Evolutionary conservation across 2,329 filamentous ascomycete species (phyloP), one percentile per base, ranked within the genome.

Genomic region (Samsoniella hepiali): DNA sequence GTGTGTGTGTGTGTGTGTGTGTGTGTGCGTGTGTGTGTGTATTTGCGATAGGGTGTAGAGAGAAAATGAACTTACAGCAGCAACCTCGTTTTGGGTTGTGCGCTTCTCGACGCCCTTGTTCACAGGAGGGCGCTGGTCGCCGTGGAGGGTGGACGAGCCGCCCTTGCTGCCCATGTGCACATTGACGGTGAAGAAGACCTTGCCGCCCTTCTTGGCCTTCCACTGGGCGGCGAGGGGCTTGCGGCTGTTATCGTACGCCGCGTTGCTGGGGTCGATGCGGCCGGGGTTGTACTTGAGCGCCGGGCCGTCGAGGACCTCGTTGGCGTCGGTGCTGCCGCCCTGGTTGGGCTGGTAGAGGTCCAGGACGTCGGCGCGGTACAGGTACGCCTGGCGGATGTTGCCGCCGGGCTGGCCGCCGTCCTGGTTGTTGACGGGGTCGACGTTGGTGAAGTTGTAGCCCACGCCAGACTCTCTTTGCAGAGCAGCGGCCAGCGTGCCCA

Each of bases 361-460:
- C 51, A 91, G 71, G 3, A 84, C 73, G 22, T 81, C 78, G 0
- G 87, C 79, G 45, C 87, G 84, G 81, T 90, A 91, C 11, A 91
- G 79, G 75, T 90, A 91, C 0, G 87, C 88, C 54, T 80, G 78
- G 51, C 88, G 88, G 73, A 91, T 91, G 77, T 91, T 91, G 44
- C 88, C 88, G 15, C 89, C 88, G 1, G 87, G 85, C 65, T 84
- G 76, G 40, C 89, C 89, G 64, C 89, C 89, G 67, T 91, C 87
- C 65, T 81, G 68, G 72, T 83, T 79, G 71, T 90, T 77, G 40
- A 81, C 74, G 2, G 88, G 88, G 50, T 77, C 79, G 62, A 91
- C 81, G 66, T 86, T 82, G 34, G 81, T 77, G 69, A 82, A 91
- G 47, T 78, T 75, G 75, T 91, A 91, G 10, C 79, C 73, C 1